Conservation (phyloP, 2,329 filamentous ascomycete species). For the Ophiostoma sp. region DNA sequence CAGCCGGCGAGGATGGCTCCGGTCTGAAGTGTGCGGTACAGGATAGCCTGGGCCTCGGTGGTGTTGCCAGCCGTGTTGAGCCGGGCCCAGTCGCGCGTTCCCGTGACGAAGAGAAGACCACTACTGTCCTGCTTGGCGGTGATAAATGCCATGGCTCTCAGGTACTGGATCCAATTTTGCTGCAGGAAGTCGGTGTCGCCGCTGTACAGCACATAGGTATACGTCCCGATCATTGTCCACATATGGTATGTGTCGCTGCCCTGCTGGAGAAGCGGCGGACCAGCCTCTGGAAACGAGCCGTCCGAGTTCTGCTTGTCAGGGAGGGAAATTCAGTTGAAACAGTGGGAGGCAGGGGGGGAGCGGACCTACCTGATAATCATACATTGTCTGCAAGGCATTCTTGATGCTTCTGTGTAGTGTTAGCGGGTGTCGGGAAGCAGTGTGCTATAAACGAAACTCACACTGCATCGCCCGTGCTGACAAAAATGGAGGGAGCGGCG, state of each 20-base stretch:
- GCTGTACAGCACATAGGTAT: slow-evolving; percentile 51
- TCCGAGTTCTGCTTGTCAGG: slow-evolving; percentile 31
- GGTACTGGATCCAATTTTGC: slow-evolving; percentile 33
- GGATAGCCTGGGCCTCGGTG: slow-evolving; percentile 47
- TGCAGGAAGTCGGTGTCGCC: slow-evolving; percentile 40
- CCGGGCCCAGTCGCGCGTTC: slow-evolving; percentile 47
- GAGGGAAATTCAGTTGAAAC: too few relatives aligned
- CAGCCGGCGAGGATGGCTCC: slow-evolving; percentile 47
- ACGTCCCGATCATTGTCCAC: slow-evolving; percentile 48
- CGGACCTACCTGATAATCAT: slow-evolving; percentile 32
- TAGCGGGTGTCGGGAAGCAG: background rate
- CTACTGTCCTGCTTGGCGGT: slow-evolving; percentile 27
- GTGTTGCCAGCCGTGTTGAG: slow-evolving; percentile 46
- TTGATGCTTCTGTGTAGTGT: slow-evolving; percentile 33
- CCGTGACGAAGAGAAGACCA: slow-evolving; percentile 46
- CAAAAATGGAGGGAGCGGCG: slow-evolving; percentile 44
- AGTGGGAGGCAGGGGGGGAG: background rate
- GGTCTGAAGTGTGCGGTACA: slow-evolving; percentile 51
- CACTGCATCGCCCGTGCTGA: slow-evolving; percentile 46
- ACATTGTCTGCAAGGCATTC: slow-evolving; percentile 42
- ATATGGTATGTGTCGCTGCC: slow-evolving; percentile 34
- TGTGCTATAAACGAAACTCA: slow-evolving; percentile 22
- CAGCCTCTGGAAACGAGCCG: slow-evolving; percentile 47
- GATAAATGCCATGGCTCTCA: slow-evolving; percentile 32
- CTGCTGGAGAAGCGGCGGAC: slow-evolving; percentile 38